Evolutionary conservation across 352 stramenopile species (phyloP), one percentile per base, ranked within the genome.

Genomic region (Pythium coloratum): DNA sequence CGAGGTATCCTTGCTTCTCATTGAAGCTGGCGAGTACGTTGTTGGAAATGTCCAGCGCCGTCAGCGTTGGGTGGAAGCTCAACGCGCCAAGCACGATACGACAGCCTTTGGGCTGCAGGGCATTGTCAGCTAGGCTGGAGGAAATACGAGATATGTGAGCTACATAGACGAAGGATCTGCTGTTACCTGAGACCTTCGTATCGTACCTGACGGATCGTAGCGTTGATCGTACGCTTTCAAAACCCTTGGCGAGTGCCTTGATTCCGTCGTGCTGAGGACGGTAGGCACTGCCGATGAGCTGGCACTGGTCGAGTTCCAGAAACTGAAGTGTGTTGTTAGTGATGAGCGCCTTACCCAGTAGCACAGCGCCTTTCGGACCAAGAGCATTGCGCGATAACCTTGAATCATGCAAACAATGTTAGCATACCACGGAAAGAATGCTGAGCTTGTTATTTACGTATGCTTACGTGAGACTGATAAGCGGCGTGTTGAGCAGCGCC

Each of bases 301-400:
- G 78, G 20, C 79, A 90, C 1, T 70, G 38, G 24, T 84, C 74
- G 6, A 92, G 59, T 34, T 88, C 75, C n/a, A 92, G 66, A 28
- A 84, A 73, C 18, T 90, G 75, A 16, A 92, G 32, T 14, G 73
- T 71, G 49, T 87, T 86, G 72, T 92, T 92, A 26, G 78, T 89
- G 51, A 89, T 55, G 14, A 92, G 68, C 7, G 83, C 81, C 8
- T 67, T 75, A 5, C 83, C 83, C 0, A 92, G 64, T 9, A 84
- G 20, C 20, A 55, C 36, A 16, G 72, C 79, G 2, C 83, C 81
- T 34, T 72, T 46, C 0, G 80, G 73, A 12, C 80, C 81, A 49
- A 92, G 58, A 0, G 54, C 44, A 59, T 88, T 91, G 5, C 46
- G 42, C 7, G 67, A 74, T 8, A 73, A 40, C 9, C 67, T 69